Evolutionary conservation across 345 rosid genomes (phyloP).

Genomic region (Populus ilicifolia): DNA sequence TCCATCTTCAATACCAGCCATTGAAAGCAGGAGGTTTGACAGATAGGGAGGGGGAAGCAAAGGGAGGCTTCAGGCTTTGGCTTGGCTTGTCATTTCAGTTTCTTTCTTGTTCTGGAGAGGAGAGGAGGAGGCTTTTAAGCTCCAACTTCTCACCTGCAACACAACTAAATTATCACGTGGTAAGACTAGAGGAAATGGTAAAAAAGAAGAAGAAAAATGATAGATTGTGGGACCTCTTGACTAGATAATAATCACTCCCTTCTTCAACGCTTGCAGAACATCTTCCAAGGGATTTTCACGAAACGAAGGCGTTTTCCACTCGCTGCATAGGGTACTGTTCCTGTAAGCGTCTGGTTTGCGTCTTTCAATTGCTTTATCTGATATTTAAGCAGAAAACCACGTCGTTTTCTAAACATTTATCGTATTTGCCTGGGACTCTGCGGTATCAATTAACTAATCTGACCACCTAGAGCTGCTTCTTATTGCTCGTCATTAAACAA

Average conservation of each 20-base stretch:
- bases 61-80: not conserved
- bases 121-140: conserved; percentile 22
- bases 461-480: not conserved
- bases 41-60: not conserved
- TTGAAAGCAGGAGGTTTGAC: not conserved
- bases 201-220: not conserved
- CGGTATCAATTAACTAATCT: not conserved
- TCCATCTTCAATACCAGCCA: conserved; percentile 33
- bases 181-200: not conserved
- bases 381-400: conserved; percentile 12
- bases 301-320: not conserved
- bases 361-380: not conserved
- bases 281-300: not conserved
- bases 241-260: not conserved
- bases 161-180: conserved; percentile 43
- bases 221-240: not conserved
- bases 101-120: conserved; percentile 13
- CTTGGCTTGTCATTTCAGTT: not conserved
- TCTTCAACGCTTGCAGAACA: not conserved
- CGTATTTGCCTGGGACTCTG: not conserved
- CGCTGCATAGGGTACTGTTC: not conserved
- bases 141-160: conserved; percentile 80
- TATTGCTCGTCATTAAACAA: not conserved
- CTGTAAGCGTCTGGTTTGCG: not conserved
- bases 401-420: not conserved